A percentile compares a stretch with the other conserved stretches of the same genome.
Conservation (phyloP, 2,329 filamentous ascomycete genomes). For the Aspergillus thermomutatus region DNA sequence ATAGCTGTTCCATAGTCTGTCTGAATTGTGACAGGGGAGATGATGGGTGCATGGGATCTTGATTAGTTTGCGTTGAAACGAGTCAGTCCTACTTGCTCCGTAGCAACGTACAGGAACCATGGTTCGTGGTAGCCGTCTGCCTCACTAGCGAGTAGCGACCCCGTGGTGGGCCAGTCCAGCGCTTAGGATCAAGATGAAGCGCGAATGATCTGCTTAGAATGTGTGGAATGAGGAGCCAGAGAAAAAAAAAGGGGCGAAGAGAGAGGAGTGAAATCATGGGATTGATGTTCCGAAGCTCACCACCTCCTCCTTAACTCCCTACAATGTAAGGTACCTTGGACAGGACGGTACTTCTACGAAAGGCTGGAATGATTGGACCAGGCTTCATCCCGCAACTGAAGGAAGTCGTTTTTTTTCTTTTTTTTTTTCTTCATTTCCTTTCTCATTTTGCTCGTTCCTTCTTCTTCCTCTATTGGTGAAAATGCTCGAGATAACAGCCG, state of each 20-base stretch:
- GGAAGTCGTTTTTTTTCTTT: not conserved
- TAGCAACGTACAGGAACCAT: not conserved
- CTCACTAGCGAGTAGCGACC: not conserved
- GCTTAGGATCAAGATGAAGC: not conserved
- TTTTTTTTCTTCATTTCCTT: not conserved
- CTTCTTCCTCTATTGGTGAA: not conserved
- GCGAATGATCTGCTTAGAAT: not conserved
- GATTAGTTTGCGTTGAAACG: not conserved
- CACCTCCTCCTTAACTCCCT: not conserved
- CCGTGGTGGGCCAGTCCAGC: not conserved
- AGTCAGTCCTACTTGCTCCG: not conserved
- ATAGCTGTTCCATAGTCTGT: not conserved
- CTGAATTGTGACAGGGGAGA: not conserved
- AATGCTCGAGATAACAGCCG: not conserved
- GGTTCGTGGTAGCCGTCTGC: not conserved
- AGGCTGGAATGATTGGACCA: conserved; percentile 4
- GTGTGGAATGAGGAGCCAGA: not conserved
- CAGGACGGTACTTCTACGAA: conserved; percentile 1
- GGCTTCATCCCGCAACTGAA: not conserved
- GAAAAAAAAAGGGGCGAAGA: not conserved
- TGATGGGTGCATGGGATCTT: conserved; percentile 2
- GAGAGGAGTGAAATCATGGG: not conserved
- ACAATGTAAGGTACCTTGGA: not conserved
- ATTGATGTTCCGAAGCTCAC: not conserved
- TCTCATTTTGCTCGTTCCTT: not conserved